Conservation (phyloP, 2,329 filamentous ascomycete genomes). For the Fusarium armeniacum region DNA sequence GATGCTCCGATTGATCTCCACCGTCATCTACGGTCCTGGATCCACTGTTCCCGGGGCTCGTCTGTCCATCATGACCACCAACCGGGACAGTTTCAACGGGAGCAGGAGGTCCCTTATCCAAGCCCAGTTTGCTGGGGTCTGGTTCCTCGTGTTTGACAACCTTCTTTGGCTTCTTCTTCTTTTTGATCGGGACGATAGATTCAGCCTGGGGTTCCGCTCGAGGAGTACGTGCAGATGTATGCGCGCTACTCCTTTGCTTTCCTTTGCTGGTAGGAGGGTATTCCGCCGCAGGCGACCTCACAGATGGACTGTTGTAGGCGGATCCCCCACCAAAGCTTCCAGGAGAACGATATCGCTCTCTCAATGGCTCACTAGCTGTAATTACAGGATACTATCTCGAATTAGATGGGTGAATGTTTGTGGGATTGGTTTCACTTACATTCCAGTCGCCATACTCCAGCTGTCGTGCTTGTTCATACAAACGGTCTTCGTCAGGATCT, state of each 20-base stretch:
- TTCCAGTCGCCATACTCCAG: slow-evolving; percentile 94
- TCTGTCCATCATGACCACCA: slow-evolving; percentile 37
- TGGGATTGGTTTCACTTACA: slow-evolving; percentile 66
- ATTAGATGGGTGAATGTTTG: slow-evolving; percentile 1
- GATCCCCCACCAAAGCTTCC: slow-evolving; percentile 50
- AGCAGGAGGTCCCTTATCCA: slow-evolving; percentile 45
- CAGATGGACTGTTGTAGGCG: slow-evolving; percentile 43
- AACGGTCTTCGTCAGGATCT: slow-evolving; percentile 77
- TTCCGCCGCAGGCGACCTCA: slow-evolving; percentile 40
- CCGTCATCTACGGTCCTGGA: slow-evolving; percentile 20
- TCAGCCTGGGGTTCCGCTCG: slow-evolving; percentile 45
- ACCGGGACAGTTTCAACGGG: slow-evolving; percentile 30
- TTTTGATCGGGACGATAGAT: slow-evolving; percentile 55
- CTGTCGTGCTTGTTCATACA: slow-evolving; percentile 78
- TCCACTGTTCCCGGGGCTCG: slow-evolving; percentile 45
- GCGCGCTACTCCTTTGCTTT: slow-evolving; percentile 41
- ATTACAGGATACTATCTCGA: slow-evolving; percentile 86
- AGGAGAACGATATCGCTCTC: slow-evolving; percentile 71
- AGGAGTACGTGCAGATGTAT: slow-evolving; percentile 25
- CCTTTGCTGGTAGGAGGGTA: slow-evolving; percentile 37
- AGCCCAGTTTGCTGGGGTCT: slow-evolving; percentile 48
- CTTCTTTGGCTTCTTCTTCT: slow-evolving; percentile 58
- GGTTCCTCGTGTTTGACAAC: slow-evolving; percentile 55
- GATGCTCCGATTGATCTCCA: slow-evolving; percentile 31
- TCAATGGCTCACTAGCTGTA: slow-evolving; percentile 79